Evolutionary conservation across 495 filamentous ascomycete species (phyloP), one percentile per base, ranked within the genome.

Genomic region (Penicillium coffeae): DNA sequence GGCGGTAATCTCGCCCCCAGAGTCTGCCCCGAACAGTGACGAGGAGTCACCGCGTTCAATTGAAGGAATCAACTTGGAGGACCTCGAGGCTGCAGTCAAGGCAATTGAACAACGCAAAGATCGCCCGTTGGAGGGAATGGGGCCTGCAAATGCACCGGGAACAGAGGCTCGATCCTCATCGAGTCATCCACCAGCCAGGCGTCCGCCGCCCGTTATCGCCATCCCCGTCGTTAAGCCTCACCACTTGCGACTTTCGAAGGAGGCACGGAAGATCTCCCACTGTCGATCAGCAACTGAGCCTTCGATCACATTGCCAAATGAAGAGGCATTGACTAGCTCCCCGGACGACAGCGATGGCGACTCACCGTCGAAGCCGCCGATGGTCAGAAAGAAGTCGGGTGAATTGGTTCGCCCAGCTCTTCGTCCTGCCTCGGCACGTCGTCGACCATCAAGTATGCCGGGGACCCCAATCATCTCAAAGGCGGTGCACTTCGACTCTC

Each of bases 311-410:
- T 67, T 64, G 35, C 73, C 71, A 48, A 75, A 77, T 2, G 61
- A 76, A 19, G 79, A 83, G 47, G 79, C 75, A 25, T 71, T 78
- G 37, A 79, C 73, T 8, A 74, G 66, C 34, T 88, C 85, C 0
- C 83, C 86, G 18, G 80, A 85, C 30, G 83, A 82, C 33, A 83
- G 78, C 49, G 80, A 84, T 55, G 71, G 71, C 13, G 76, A 74
- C 3, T 13, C n/a, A 18, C 38, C 34, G 54, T 64, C 66, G 34
- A 91, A 88, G 68, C 90, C 90, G 16, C 82, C 82, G 16, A 89
- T 97, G 84, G 83, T 98, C 43, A 83, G 93, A 47, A 98, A 98
- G 76, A 98, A 98, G 77, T 97, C 93, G 33, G 93, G 93, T 19
- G 93, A 98, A 66, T 78, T 97, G 42, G 93, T 98, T 42, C 84